Percentiles rank a stretch among this genome's conserved stretches.
Conservation (phyloP, 2,329 filamentous ascomycete genomes). For the Cladophialophora psammophila region DNA sequence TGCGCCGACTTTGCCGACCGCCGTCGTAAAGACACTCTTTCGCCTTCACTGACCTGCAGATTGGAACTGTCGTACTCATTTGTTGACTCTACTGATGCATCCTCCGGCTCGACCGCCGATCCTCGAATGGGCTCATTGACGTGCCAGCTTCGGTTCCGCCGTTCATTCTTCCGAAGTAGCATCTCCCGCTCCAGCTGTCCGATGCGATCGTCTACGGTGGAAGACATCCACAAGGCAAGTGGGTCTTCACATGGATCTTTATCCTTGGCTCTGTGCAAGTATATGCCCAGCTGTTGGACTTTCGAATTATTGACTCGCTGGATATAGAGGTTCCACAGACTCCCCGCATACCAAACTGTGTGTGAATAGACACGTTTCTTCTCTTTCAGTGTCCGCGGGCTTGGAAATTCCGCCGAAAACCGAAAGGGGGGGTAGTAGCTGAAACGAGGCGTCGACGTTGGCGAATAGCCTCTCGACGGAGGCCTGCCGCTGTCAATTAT, state of each 20-base stretch:
- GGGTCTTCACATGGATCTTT: slow-evolving; percentile 54
- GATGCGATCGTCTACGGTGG: slow-evolving; percentile 61
- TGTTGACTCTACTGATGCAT: slow-evolving; percentile 27
- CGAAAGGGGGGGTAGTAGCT: slow-evolving; percentile 65
- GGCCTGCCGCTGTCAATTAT: slow-evolving; percentile 42
- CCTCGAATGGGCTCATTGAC: slow-evolving; percentile 43
- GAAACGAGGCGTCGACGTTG: slow-evolving; percentile 47
- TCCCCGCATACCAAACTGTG: slow-evolving; percentile 66
- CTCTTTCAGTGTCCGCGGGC: slow-evolving; percentile 63
- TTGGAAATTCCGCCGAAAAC: slow-evolving; percentile 65
- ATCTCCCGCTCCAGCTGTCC: slow-evolving; percentile 63
- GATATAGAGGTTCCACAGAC: slow-evolving; percentile 69
- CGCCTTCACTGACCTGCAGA: slow-evolving; percentile 18
- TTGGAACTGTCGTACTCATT: slow-evolving; percentile 33
- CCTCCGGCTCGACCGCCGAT: slow-evolving; percentile 28
- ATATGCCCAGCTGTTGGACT: slow-evolving; percentile 65
- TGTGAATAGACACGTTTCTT: slow-evolving; percentile 66
- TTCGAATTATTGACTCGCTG: slow-evolving; percentile 64
- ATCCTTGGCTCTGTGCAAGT: slow-evolving; percentile 66
- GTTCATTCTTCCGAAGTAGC: slow-evolving; percentile 51
- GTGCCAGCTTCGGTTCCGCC: slow-evolving; percentile 33
- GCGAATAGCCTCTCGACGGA: slow-evolving; percentile 32
- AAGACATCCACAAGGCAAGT: slow-evolving; percentile 47
- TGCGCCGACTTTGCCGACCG: slow-evolving; percentile 32
- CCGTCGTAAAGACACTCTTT: slow-evolving; percentile 41